Percentiles rank a stretch among this genome's conserved stretches.
Evolutionary conservation across 2,329 filamentous ascomycete genomes (phyloP).

Genomic region (Zymoseptoria crescenta): DNA sequence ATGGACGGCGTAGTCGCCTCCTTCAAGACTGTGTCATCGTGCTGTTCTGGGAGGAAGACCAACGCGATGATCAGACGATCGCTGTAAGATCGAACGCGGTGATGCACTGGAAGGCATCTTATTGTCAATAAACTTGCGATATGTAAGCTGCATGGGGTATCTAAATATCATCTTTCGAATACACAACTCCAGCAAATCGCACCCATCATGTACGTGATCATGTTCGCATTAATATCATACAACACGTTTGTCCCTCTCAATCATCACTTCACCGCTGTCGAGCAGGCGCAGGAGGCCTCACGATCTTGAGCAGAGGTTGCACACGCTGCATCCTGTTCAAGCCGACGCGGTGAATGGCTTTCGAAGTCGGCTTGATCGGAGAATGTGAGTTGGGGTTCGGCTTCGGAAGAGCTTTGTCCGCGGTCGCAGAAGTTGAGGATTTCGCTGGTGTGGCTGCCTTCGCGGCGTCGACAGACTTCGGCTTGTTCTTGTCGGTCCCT

Average conservation of each 20-base stretch:
- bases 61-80: no score
- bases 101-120: no score
- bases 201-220: neutral
- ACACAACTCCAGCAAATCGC: neutral
- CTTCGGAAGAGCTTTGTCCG: constrained; percentile 4
- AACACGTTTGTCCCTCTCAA: neutral
- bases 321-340: constrained; percentile 41
- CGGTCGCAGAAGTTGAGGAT: constrained; percentile 1
- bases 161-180: neutral
- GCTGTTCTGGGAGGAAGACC: no score
- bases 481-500: constrained; percentile 2
- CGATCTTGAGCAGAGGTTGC: constrained; percentile 33
- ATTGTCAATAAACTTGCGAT: neutral
- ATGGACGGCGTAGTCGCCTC: no score
- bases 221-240: neutral
- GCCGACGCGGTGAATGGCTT: constrained; percentile 39
- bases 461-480: constrained; percentile 4
- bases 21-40: no score
- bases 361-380: constrained; percentile 17
- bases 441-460: neutral
- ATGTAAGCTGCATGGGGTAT: neutral
- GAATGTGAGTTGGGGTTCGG: constrained; percentile 9
- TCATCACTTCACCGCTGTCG: constrained; percentile 6
- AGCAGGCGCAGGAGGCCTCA: constrained; percentile 12
- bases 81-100: no score